Evolutionary conservation across 2,329 filamentous ascomycete species (phyloP).

Genomic region (Chrysoporthe deuterocubensis): DNA sequence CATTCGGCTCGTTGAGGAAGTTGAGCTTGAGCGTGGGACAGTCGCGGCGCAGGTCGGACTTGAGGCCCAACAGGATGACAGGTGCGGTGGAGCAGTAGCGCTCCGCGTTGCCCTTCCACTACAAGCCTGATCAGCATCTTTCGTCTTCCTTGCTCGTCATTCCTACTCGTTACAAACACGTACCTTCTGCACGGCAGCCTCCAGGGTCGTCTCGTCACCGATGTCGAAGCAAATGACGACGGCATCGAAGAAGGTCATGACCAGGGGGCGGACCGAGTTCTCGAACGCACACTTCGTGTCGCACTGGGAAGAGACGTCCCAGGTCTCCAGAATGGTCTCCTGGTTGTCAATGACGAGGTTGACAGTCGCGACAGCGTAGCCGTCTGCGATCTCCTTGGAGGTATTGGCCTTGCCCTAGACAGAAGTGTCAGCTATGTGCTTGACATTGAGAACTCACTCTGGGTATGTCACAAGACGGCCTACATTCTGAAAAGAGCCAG

Average conservation of each 20-base stretch:
- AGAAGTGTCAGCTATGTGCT: not conserved
- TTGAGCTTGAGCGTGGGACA: slow-evolving; percentile 35
- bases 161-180: not conserved
- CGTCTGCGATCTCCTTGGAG: not conserved
- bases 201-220: slow-evolving; percentile 36
- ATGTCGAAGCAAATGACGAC: slow-evolving; percentile 45
- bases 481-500: not conserved
- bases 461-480: not conserved
- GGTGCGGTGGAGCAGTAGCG: slow-evolving; percentile 51
- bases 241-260: slow-evolving; percentile 37
- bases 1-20: slow-evolving; percentile 33
- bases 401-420: not conserved
- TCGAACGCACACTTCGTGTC: slow-evolving; percentile 18
- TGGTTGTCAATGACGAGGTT: slow-evolving; percentile 15
- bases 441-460: not conserved
- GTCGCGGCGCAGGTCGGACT: slow-evolving; percentile 67
- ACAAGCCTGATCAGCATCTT: slow-evolving; percentile 15
- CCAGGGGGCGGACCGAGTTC: slow-evolving; percentile 23
- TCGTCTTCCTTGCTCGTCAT: not conserved
- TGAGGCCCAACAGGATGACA: slow-evolving; percentile 73
- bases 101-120: slow-evolving; percentile 35
- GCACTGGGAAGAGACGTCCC: slow-evolving; percentile 34
- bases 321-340: slow-evolving; percentile 31
- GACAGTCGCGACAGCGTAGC: slow-evolving; percentile 8
- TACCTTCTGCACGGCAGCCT: slow-evolving; percentile 37